Evolutionary conservation across 495 filamentous ascomycete genomes (phyloP).

Genomic region (Glutinoglossum americanum): DNA sequence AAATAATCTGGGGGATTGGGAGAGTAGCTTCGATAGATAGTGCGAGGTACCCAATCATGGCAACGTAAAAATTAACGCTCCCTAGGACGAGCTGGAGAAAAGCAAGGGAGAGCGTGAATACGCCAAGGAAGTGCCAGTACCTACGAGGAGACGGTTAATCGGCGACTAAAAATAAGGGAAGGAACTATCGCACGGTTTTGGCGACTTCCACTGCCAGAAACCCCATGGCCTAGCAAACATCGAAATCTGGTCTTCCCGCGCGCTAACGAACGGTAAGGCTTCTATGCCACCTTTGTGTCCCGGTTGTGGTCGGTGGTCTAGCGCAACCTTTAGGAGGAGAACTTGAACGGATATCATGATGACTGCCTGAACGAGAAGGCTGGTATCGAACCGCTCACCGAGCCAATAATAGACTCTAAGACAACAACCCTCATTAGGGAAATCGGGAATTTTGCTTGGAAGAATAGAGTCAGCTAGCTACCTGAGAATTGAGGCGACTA

Average conservation of each 20-base stretch:
- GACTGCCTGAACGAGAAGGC: slow-evolving; percentile 64
- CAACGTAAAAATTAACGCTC: slow-evolving; percentile 32
- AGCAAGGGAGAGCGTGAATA: slow-evolving; percentile 41
- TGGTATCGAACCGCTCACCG: slow-evolving; percentile 58
- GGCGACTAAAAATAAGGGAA: not conserved
- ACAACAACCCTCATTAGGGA: slow-evolving; percentile 2
- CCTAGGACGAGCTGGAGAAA: slow-evolving; percentile 53
- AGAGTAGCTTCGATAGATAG: slow-evolving; percentile 76
- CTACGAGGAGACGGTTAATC: slow-evolving; percentile 16
- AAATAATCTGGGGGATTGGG: slow-evolving; percentile 70
- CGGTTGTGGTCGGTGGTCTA: slow-evolving; percentile 60
- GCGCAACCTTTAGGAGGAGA: slow-evolving; percentile 68
- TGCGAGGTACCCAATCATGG: slow-evolving; percentile 66
- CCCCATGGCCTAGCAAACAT: slow-evolving; percentile 44
- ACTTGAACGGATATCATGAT: slow-evolving; percentile 74
- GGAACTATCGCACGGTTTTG: slow-evolving; percentile 44
- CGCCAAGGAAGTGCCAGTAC: slow-evolving; percentile 74
- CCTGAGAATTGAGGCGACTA: slow-evolving; percentile 80
- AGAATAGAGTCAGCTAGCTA: slow-evolving; percentile 20
- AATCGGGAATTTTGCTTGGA: not conserved
- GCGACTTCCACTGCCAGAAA: slow-evolving; percentile 84
- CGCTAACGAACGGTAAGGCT: slow-evolving; percentile 31
- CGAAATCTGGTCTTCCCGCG: slow-evolving; percentile 22
- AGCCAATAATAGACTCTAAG: slow-evolving; percentile 83
- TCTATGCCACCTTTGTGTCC: slow-evolving; percentile 32